These are phyloP conservation scores for Cyberlindnera subsufficiens DNA, from an alignment of 805 yeast genomes.

Conservation along the genomic window DNA sequence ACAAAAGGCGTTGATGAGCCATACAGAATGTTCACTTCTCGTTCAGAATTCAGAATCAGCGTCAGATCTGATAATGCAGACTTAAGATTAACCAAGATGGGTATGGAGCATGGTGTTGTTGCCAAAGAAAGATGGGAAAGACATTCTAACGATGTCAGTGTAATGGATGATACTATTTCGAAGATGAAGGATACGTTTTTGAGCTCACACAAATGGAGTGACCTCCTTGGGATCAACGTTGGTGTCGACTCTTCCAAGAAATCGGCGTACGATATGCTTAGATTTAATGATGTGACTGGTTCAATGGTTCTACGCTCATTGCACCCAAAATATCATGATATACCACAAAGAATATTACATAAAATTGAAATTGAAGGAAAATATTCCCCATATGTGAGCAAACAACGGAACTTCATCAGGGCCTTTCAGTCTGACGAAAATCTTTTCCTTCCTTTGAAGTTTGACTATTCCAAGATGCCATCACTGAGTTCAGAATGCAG, in stretches of 20 bases:
- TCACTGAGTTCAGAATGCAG: slow-evolving; percentile 77
- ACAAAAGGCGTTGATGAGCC: slow-evolving; percentile 97
- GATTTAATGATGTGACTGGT: slow-evolving; percentile 40
- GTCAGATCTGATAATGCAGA: slow-evolving; percentile 96
- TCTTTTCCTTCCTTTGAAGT: slow-evolving; percentile 60
- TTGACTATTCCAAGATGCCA: slow-evolving; percentile 52
- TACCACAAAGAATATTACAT: slow-evolving; percentile 42
- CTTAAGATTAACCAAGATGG: slow-evolving; percentile 66
- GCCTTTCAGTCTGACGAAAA: slow-evolving; percentile 84
- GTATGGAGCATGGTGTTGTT: slow-evolving; percentile 62
- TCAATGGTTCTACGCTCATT: slow-evolving; percentile 10
- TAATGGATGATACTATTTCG: slow-evolving; percentile 38
- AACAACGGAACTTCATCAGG: slow-evolving; percentile 63
- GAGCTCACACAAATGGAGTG: slow-evolving; percentile 62
- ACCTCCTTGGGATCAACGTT: slow-evolving; percentile 38
- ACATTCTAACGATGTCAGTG: slow-evolving; percentile 36
- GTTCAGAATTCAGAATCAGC: slow-evolving; percentile 88
- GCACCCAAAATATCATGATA: slow-evolving; percentile 20
- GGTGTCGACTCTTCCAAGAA: slow-evolving; percentile 49
- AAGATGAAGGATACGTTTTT: slow-evolving; percentile 39
- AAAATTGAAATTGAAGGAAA: slow-evolving; percentile 75
- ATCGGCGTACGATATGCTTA: slow-evolving; percentile 67
- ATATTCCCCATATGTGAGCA: slow-evolving; percentile 72
- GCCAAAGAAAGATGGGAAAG: slow-evolving; percentile 48
- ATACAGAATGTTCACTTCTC: slow-evolving; percentile 94